These are phyloP conservation scores for Aspergillus ibericus DNA, from an alignment of 2,329 filamentous ascomycete species.

Conservation along the genomic window DNA sequence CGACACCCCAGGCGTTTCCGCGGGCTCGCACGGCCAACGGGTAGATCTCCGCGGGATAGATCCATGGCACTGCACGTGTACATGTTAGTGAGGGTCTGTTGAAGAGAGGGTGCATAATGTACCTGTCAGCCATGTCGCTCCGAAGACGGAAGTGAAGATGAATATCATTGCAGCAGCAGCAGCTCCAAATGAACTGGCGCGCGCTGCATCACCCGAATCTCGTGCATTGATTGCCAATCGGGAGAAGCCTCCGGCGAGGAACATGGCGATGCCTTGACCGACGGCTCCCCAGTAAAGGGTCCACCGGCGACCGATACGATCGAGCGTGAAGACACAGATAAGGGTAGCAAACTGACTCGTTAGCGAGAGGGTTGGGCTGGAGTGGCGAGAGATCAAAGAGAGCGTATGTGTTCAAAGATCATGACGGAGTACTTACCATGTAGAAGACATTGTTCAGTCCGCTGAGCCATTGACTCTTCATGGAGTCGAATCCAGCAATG, in stretches of 20 bases:
- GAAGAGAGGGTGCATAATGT: slow-evolving; percentile 63
- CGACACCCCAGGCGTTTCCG: slow-evolving; percentile 73
- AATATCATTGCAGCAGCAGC: slow-evolving; percentile 72
- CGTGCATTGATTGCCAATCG: slow-evolving; percentile 54
- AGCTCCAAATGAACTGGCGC: slow-evolving; percentile 57
- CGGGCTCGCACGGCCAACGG: slow-evolving; percentile 69
- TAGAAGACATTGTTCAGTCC: slow-evolving; percentile 59
- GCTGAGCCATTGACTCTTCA: slow-evolving; percentile 64
- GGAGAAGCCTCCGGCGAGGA: slow-evolving; percentile 64
- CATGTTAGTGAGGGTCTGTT: slow-evolving; percentile 53
- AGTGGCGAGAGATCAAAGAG: no score
- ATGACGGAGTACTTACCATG: slow-evolving; percentile 43
- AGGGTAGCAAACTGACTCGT: slow-evolving; percentile 60
- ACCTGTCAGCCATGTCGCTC: slow-evolving; percentile 59
- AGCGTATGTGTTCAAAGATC: no score
- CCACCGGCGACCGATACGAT: slow-evolving; percentile 67
- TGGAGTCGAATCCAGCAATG: slow-evolving; percentile 64
- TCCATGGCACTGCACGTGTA: slow-evolving; percentile 51
- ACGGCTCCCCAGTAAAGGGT: slow-evolving; percentile 68
- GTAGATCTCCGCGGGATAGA: slow-evolving; percentile 73
- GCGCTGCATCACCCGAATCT: slow-evolving; percentile 46
- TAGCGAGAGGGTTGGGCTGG: not conserved
- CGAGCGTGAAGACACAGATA: slow-evolving; percentile 68
- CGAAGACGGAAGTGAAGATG: slow-evolving; percentile 65
- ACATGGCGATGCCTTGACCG: slow-evolving; percentile 66